These are phyloP conservation scores for Monosporascus sp. DNA, from an alignment of 2,329 filamentous ascomycete genomes.

Conservation along the genomic window DNA sequence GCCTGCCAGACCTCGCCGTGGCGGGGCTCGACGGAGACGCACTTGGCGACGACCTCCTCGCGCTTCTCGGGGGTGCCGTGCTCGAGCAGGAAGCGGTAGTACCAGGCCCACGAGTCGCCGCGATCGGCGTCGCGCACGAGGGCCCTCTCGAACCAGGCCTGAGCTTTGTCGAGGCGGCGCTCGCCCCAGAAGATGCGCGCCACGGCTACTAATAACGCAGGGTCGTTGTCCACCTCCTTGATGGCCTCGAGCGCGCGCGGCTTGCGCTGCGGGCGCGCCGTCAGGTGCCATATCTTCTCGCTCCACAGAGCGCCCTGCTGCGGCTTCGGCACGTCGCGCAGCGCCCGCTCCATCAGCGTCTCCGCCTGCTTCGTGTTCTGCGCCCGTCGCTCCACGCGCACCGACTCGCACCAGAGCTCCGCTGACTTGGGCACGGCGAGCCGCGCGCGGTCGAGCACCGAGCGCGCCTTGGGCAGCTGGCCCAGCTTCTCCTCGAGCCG, in stretches of 20 bases:
- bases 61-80: slow-evolving; percentile 94
- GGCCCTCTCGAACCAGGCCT: slow-evolving; percentile 96
- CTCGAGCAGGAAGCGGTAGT: slow-evolving; percentile 86
- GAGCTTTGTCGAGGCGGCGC: slow-evolving; percentile 85
- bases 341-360: slow-evolving; percentile 85
- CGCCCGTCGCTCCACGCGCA: slow-evolving; percentile 84
- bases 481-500: slow-evolving; percentile 83
- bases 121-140: slow-evolving; percentile 79
- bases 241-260: slow-evolving; percentile 89
- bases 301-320: slow-evolving; percentile 79
- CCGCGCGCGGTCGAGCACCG: slow-evolving; percentile 85
- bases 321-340: slow-evolving; percentile 78
- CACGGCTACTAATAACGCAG: slow-evolving; percentile 82
- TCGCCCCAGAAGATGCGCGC: slow-evolving; percentile 96
- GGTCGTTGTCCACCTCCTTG: slow-evolving; percentile 92
- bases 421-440: slow-evolving; percentile 81
- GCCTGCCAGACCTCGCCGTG: slow-evolving; percentile 91
- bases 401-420: slow-evolving; percentile 87
- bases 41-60: slow-evolving; percentile 76
- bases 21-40: slow-evolving; percentile 75
- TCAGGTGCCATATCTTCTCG: slow-evolving; percentile 93
- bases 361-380: slow-evolving; percentile 81
- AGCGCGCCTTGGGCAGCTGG: slow-evolving; percentile 84
- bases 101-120: slow-evolving; percentile 97
- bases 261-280: slow-evolving; percentile 86